Percentiles rank a stretch among this genome's conserved stretches.
Conservation (phyloP, 2,329 filamentous ascomycete genomes). For the Venturia carpophila region DNA sequence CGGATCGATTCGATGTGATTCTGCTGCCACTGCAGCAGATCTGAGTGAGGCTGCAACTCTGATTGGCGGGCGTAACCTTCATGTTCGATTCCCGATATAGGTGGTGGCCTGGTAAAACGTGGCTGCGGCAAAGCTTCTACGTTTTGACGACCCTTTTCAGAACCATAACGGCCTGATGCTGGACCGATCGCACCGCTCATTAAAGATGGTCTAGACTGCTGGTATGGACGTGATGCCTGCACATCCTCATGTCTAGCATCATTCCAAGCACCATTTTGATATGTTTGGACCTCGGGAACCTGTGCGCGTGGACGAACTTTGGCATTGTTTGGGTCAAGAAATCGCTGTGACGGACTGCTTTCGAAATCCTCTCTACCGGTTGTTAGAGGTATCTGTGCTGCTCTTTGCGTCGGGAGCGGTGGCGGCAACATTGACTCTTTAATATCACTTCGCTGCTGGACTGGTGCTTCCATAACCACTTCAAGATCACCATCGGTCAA, state of each 20-base stretch:
- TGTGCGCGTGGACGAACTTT: not conserved
- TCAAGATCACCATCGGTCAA: not conserved
- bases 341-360: not conserved
- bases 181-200: not conserved
- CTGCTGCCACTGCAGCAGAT: not conserved
- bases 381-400: not conserved
- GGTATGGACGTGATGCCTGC: not conserved
- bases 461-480: not conserved
- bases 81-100: not conserved
- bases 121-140: not conserved
- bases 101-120: not conserved
- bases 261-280: not conserved
- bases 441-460: not conserved
- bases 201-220: not conserved
- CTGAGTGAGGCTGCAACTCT: not conserved
- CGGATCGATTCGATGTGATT: not conserved
- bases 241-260: not conserved
- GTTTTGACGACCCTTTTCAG: not conserved
- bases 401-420: slow-evolving; percentile 5
- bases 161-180: not conserved
- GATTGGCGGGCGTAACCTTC: not conserved
- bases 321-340: not conserved
- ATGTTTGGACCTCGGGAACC: not conserved
- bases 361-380: not conserved
- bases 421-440: slow-evolving; percentile 19